Base-by-base conservation (phyloP, 805 yeast species). In the Suhomyces canberraensis region DNA sequence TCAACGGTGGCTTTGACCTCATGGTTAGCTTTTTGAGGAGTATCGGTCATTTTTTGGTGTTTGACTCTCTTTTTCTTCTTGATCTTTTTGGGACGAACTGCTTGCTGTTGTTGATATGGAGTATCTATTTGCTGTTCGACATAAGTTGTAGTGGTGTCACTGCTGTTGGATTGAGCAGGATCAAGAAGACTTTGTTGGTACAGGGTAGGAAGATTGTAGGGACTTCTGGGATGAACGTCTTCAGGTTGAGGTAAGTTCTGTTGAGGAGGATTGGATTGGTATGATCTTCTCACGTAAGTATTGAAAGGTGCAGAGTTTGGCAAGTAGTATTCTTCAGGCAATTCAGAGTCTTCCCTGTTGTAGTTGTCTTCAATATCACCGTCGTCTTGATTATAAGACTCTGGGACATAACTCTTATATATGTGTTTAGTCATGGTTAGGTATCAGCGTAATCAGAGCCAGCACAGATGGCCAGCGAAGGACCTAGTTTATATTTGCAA, bases 71-170 rank as follows among this genome's bases (percentile, higher is more conserved):
- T 40, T 22, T 33, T 33, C 28, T 25, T 41, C 33, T 27, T 41
- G 1, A n/a, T 6, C 24, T 34, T 36, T 15, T 31, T 30, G 22
- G 31, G 15, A 5, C 27, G 28, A 14, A 27, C 25, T 4, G 40
- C 34, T 7, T 36, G 33, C 24, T 40, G 46, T 22, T 43, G 43
- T 18, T 35, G 37, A 34, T 38, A 36, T 8, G 34, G 21, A 16
- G 20, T 21, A 13, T 28, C 37, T 5, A 16, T 13, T 4, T 27
- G 20, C 9, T 27, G 41, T 22, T 43, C 47, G 11, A 43, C 47
- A 28, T 40, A 43, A n/a, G 47, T 43, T 26, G 34, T 35, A 7
- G 42, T 40, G 25, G 41, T 37, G 17, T 37, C 37, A 1, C 44
- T 36, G 22, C 41, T 36, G 15, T 35, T 31, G n/a, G 47, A 40